Percentiles rank a stretch among this genome's conserved stretches.
These are phyloP conservation scores for Mediolabrus comicus DNA, from an alignment of 108 stramenopile species.

Conservation along the genomic window DNA sequence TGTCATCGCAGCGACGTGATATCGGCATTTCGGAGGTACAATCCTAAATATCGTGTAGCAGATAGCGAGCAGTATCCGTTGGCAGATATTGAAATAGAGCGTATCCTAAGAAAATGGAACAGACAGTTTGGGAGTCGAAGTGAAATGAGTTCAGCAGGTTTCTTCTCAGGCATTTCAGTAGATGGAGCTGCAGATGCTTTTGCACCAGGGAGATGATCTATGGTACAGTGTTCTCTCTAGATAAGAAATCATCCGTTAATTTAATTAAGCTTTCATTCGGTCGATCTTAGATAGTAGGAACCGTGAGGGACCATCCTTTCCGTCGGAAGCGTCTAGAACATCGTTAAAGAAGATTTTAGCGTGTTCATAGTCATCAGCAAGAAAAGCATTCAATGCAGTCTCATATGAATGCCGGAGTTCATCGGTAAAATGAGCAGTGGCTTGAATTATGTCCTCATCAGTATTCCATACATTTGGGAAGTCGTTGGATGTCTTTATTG, in stretches of 20 bases:
- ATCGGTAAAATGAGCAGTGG: conserved; percentile 31
- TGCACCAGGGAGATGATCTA: conserved; percentile 17
- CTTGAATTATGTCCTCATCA: conserved; percentile 39
- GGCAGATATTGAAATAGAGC: conserved; percentile 80
- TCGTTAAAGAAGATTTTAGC: conserved; percentile 28
- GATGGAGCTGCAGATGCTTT: conserved; percentile 75
- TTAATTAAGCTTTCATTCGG: too few species aligned
- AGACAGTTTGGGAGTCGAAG: conserved; percentile 52
- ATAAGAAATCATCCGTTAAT: too few species aligned
- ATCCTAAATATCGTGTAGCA: conserved; percentile 74
- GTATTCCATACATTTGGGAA: conserved; percentile 42
- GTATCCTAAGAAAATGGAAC: conserved; percentile 69
- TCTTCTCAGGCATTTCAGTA: conserved; percentile 69
- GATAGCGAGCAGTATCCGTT: conserved; percentile 65
- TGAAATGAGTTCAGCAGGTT: conserved; percentile 71
- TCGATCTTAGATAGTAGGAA: conserved; percentile 17
- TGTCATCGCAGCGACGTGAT: conserved; percentile 78
- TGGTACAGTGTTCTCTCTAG: too few species aligned
- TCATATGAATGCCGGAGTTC: conserved; percentile 26
- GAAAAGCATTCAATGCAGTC: conserved; percentile 37
- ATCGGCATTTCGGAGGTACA: conserved; percentile 76
- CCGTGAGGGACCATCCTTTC: conserved; percentile 46
- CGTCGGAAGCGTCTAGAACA: conserved; percentile 34
- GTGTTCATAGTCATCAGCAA: conserved; percentile 35
- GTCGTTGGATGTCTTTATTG: conserved; percentile 24